These are phyloP conservation scores for Peronospora destructor DNA, from an alignment of 352 stramenopile species.

Conservation along the genomic window DNA sequence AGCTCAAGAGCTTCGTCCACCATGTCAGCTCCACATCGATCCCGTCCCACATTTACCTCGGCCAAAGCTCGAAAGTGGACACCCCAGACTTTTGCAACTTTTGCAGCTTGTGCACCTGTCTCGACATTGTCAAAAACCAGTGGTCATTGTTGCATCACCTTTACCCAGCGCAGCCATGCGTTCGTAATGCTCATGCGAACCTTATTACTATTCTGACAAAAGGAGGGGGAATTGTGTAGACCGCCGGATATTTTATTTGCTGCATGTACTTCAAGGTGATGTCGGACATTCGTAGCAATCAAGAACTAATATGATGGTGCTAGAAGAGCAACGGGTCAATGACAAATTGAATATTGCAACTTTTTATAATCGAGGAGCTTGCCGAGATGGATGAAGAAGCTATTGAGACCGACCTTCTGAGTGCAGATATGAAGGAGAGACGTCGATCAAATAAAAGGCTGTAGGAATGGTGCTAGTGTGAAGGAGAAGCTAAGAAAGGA, in stretches of 20 bases:
- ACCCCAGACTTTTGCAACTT: conserved; percentile 15
- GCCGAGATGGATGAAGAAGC: conserved; percentile 77
- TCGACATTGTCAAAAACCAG: conserved; percentile 54
- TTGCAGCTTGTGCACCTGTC: conserved; percentile 35
- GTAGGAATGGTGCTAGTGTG: conserved; percentile 44
- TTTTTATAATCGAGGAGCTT: conserved; percentile 81
- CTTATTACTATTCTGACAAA: too few species aligned
- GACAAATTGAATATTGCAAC: conserved; percentile 32
- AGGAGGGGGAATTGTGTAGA: too few species aligned
- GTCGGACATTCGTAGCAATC: too few species aligned
- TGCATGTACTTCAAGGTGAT: too few species aligned
- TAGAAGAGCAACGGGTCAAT: conserved; percentile 33
- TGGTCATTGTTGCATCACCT: conserved; percentile 38
- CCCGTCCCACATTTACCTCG: conserved; percentile 69
- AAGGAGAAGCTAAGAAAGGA: conserved; percentile 8
- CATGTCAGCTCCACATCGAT: conserved; percentile 61
- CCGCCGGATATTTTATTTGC: too few species aligned
- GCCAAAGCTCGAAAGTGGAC: conserved; percentile 52
- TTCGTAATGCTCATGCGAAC: too few species aligned
- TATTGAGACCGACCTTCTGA: conserved; percentile 61
- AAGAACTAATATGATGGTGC: conserved; percentile 78
- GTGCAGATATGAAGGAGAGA: conserved; percentile 53
- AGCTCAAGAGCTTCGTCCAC: conserved; percentile 39
- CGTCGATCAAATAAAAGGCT: conserved; percentile 33
- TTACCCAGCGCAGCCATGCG: conserved; percentile 41